Base-by-base conservation (phyloP, 169 alveolate species). In the Plasmodium chabaudi region DNA sequence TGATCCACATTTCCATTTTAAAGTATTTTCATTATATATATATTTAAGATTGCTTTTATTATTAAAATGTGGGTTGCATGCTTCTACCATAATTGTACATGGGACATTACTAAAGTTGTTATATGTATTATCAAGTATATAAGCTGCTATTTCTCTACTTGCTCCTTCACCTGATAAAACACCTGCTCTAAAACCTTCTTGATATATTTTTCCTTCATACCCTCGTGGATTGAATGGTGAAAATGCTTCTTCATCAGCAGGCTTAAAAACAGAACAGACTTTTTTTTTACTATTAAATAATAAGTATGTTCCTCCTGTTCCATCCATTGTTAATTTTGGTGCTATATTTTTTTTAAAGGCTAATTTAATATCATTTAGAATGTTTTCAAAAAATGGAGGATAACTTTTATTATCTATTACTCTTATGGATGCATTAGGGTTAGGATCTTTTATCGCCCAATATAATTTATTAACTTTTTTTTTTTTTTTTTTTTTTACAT, bases 201-300 rank as follows among this genome's bases (percentile, higher is more conserved):
- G 97, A 25, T 99, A 99, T 86, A 98, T 91, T 55, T 97, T 96
- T 5, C 99, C 99, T 55, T 94, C 96, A 95, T 97, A 96, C 9
- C 99, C 99, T 46, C 99, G 94, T 12, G 99, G 99, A 87, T 98
- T 98, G 92, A 96, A 97, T 10, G 99, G 99, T 12, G 99, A 98
- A 89, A 97, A 98, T 25, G 99, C 99, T 92, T 98, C 99, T 89
- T 98, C 99, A 94, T 98, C 99, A 63, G 96, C 68, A 10, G 99
- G 99, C 82, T 98, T 98, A 92, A 98, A 98, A 72, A 98, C 96
- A 2, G 99, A 99, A 46, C 97, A 94, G 2, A 94, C 96, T 63
- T 94, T 95, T 73, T 97, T 97, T 56, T 93, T 91, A 55, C 94
- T 94, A 89, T 97, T 95, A 89, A 96, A 96, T 94, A 98, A 88